Base-by-base conservation (phyloP, 306 rosid species). In the Quercus mongolica region DNA sequence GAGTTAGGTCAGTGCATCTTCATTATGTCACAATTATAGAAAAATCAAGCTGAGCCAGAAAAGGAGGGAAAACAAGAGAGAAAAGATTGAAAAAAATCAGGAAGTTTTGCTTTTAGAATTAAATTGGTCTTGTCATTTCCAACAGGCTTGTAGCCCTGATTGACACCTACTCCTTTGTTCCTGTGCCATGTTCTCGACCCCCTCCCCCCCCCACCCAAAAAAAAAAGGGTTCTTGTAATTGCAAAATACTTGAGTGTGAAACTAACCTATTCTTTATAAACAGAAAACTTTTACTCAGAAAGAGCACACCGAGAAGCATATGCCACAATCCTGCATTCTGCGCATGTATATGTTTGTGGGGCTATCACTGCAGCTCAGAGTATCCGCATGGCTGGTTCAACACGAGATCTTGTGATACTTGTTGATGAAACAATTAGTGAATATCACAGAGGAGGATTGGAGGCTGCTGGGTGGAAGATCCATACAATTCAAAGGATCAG, bases 301-400 rank as follows among this genome's bases (percentile, higher is more conserved):
- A 83, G 87, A 75, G 83, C 90, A 69, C 79, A 80, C 23, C 87
- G 91, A 57, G 97, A 93, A 89, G 98, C 98, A 56, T 93, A 90
- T 78, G 98, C 98, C 63, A 93, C 98, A 69, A 93, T 93, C 84
- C 87, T 93, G 73, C 98, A 93, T 84, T 91, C 98, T 35, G 98
- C 97, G 12, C 83, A 91, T 25, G 21, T 88, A n/a, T 93, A 93
- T 75, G 98, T 93, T 64, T 93, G 98, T 28, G 97, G 98, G 70
- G 98, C 98, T 73, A 93, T 91, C 61, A 65, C 94, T 26, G 94
- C 97, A 26, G 97, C 97, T 78, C 97, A 91, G 80, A 93, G 98
- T 77, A 93, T 93, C 77, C 93, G 94, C 71, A 91, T 91, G 97
- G 80, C 97, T 51, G 97, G 97, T 78, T 93, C 98, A 49, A 91